Evolutionary conservation across 805 yeast species (phyloP).

Genomic region (Ogataea naganishii): DNA sequence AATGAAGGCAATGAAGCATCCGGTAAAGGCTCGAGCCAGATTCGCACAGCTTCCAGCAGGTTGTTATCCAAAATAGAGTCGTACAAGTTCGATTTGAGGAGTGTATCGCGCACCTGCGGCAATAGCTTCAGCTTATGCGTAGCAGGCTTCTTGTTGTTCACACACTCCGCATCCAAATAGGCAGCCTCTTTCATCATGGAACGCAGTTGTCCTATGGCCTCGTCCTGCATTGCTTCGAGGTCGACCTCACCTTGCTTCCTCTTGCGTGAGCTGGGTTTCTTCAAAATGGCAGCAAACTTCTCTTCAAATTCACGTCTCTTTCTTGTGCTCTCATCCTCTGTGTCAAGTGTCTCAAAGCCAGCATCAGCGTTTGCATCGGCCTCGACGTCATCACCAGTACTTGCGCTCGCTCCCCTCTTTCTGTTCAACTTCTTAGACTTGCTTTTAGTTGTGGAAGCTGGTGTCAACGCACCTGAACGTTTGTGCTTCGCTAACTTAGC

Average conservation of each 20-base stretch:
- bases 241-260: constrained; percentile 85
- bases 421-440: constrained; percentile 1
- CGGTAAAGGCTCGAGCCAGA: constrained; percentile 97
- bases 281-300: constrained; percentile 68
- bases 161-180: constrained; percentile 53
- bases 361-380: constrained; percentile 16
- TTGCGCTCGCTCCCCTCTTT: constrained; percentile 1
- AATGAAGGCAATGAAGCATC: constrained; percentile 97
- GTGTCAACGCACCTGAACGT: constrained; percentile 2
- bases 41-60: constrained; percentile 82
- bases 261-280: constrained; percentile 48
- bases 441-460: constrained; percentile 1
- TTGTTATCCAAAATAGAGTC: constrained; percentile 93
- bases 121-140: constrained; percentile 70
- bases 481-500: constrained; percentile 10
- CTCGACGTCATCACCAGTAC: constrained; percentile 9
- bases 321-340: constrained; percentile 26
- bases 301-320: constrained; percentile 76
- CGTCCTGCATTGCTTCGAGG: constrained; percentile 92
- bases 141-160: constrained; percentile 59
- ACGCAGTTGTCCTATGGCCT: constrained; percentile 69
- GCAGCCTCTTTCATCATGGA: constrained; percentile 89
- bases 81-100: constrained; percentile 77
- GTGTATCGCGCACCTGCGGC: constrained; percentile 66
- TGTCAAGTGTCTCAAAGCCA: constrained; percentile 18